Conservation (phyloP, 352 stramenopile species). For the Globisporangium echinulatum region DNA sequence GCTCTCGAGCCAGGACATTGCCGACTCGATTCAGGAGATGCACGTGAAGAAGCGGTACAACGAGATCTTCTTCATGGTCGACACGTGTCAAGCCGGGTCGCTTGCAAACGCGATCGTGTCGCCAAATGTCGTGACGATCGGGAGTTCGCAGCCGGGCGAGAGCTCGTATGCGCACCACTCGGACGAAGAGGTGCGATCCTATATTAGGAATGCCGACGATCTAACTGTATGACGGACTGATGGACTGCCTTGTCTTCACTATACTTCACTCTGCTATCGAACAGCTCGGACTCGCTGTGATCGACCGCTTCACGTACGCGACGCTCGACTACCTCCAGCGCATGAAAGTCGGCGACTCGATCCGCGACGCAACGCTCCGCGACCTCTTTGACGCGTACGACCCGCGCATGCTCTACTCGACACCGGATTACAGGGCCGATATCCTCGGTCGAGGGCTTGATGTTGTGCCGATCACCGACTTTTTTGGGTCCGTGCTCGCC, state of each 20-base stretch:
- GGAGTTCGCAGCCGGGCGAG: constrained; percentile 87
- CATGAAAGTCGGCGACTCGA: constrained; percentile 75
- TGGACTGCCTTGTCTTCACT: no score
- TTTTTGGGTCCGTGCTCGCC: constrained; percentile 84
- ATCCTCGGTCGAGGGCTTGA: constrained; percentile 67
- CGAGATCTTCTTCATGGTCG: constrained; percentile 96
- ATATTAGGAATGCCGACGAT: neutral
- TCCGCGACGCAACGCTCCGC: constrained; percentile 49
- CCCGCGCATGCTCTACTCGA: constrained; percentile 78
- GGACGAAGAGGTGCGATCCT: constrained; percentile 48
- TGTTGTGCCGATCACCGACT: constrained; percentile 79
- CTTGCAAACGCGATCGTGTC: constrained; percentile 81
- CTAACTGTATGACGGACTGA: neutral
- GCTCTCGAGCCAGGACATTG: constrained; percentile 92
- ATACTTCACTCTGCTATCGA: neutral
- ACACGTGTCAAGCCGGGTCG: constrained; percentile 96
- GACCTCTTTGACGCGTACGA: constrained; percentile 84
- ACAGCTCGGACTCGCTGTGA: constrained; percentile 78
- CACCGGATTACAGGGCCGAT: constrained; percentile 67
- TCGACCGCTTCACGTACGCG: constrained; percentile 87
- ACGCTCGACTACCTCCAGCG: constrained; percentile 85
- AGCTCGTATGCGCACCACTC: constrained; percentile 94
- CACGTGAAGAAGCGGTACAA: constrained; percentile 91
- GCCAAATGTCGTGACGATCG: constrained; percentile 91
- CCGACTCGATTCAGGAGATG: constrained; percentile 92